Evolutionary conservation across 768 basidiomycete species (phyloP), one percentile per base, ranked within the genome.

Genomic region (Xanthoconium stramineum): DNA sequence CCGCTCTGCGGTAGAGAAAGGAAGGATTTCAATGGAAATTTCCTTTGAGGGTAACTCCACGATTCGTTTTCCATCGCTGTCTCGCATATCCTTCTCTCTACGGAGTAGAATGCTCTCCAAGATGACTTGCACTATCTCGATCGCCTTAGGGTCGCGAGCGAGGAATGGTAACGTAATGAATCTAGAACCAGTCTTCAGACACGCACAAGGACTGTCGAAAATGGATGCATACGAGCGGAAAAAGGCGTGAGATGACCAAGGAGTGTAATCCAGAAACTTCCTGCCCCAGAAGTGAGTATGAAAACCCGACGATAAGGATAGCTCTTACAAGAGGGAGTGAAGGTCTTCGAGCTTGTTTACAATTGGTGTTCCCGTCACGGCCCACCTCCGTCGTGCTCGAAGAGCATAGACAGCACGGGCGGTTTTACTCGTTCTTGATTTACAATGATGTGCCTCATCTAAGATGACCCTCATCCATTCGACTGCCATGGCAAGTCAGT

Each of bases 391-490:
- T 57, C 85, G 78, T 6, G 89, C 89, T 20, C 78, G 81, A 11
- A 98, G 77, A 6, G 90, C 90, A 68, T 89, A 98, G 44, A 91
- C 91, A 8, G 96, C 89, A 62, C 86, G 89, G 0, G 93, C 92
- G 14, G 90, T 91, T 70, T 90, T 89, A 64, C 91, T 94, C 7
- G 81, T 80, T 24, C 95, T 81, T 13, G 90, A 93, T 73, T 97
- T 98, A 76, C 92, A 94, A 58, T 90, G 84, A 71, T 98, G 96
- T 3, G 96, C 96, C 72, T 98, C 96, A 65, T 98, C 96, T 9
- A 95, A 79, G 35, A 96, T 82, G 15, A 92, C 80, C 50, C 89
- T 80, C 50, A 90, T 76, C 91, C 90, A 94, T 58, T 87, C 80
- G 39, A 86, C 91, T 94, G 56, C 12, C 6, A 43, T 15, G 46